phyloP scores from a whole-genome alignment of 2,329 filamentous ascomycete genomes.

The Aspergillus fructus region DNA sequence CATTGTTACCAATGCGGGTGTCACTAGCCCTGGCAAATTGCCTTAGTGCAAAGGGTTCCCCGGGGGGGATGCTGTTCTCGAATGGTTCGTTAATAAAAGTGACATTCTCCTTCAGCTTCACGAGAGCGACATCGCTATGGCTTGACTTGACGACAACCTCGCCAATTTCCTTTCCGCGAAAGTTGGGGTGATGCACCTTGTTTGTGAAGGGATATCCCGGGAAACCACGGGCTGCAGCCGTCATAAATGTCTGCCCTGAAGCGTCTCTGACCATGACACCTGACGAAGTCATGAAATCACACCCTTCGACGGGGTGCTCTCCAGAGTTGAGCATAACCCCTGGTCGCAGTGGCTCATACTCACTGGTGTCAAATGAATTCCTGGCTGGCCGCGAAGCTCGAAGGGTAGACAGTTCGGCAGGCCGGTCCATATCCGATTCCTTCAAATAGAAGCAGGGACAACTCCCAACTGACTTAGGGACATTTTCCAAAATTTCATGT shows the following conservation, averaged over 20 bases:
- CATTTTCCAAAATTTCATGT: neutral
- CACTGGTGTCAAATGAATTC: conserved; percentile 2
- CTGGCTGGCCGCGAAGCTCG: neutral
- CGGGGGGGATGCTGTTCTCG: neutral
- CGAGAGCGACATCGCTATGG: neutral
- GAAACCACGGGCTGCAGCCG: too few relatives aligned
- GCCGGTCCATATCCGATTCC: conserved; percentile 6
- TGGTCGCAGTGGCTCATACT: conserved; percentile 12
- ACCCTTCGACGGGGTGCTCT: neutral
- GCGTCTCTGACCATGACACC: too few relatives aligned
- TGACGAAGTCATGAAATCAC: neutral
- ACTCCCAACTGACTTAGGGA: conserved; percentile 10
- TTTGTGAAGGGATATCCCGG: too few relatives aligned
- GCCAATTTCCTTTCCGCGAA: neutral
- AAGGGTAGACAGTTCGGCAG: neutral
- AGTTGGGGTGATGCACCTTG: conserved; percentile 9
- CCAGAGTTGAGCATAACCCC: conserved; percentile 13
- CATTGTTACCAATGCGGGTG: neutral
- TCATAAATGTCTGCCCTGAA: too few relatives aligned
- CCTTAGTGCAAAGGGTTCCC: neutral
- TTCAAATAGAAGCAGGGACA: conserved; percentile 16
- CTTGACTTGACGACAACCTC: neutral
- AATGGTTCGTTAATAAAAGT: neutral
- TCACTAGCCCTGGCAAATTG: neutral
- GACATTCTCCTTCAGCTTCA: neutral